Percentiles rank a stretch among this genome's conserved stretches.
Conservation (phyloP, 2,329 filamentous ascomycete species). For the Sporothrix protearum region DNA sequence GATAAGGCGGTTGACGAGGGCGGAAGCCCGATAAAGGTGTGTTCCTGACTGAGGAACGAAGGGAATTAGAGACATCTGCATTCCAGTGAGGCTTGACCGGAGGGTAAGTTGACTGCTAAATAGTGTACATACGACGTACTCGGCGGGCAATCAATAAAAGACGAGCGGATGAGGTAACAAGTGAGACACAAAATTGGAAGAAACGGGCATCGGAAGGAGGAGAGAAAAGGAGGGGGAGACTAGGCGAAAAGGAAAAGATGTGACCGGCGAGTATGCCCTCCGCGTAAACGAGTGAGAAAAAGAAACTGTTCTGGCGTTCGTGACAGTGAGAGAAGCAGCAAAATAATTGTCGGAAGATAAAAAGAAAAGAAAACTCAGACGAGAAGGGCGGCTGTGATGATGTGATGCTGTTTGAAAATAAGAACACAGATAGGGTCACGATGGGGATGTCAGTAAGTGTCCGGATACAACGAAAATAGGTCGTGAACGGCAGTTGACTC, state of each 20-base stretch:
- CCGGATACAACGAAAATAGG: not conserved
- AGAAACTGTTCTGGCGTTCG: not conserved
- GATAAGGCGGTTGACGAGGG: not conserved
- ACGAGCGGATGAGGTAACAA: not conserved
- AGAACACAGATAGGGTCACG: not conserved
- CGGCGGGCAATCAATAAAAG: constrained; percentile 7
- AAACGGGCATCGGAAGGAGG: constrained; percentile 3
- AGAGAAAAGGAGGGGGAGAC: not conserved
- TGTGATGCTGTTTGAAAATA: not conserved
- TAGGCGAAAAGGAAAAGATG: not conserved
- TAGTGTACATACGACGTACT: no score
- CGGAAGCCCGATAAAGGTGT: not conserved
- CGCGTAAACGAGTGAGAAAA: not conserved
- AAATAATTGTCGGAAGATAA: not conserved
- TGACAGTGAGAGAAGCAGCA: no score
- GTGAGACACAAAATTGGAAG: not conserved
- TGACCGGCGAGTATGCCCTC: not conserved
- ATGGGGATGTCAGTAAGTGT: not conserved
- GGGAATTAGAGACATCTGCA: constrained; percentile 4
- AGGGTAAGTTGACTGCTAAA: not conserved
- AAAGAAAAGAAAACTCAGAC: not conserved
- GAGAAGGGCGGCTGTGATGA: not conserved
- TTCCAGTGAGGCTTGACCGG: not conserved
- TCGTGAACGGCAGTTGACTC: not conserved
- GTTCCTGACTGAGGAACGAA: constrained; percentile 3